phyloP scores from a whole-genome alignment of 208 protist species.

The Leishmania major region DNA sequence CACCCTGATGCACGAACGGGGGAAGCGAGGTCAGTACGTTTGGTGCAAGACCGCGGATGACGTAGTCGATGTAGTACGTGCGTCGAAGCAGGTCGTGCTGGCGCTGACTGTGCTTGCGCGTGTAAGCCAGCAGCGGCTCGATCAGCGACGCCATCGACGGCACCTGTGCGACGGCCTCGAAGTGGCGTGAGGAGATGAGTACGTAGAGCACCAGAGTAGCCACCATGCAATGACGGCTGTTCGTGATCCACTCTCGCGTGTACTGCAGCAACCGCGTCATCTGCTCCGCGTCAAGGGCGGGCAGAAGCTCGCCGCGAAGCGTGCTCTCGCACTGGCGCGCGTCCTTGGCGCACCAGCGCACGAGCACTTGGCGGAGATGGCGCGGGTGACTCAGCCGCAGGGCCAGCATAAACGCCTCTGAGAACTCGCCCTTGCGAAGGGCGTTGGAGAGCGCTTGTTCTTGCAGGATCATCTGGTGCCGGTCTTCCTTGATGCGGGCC shows the following conservation, averaged over 20 bases:
- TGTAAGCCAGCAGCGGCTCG: constrained; percentile 88
- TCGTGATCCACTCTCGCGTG: constrained; percentile 92
- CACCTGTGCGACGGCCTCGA: constrained; percentile 57
- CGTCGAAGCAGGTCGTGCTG: constrained; percentile 77
- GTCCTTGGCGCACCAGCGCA: constrained; percentile 69
- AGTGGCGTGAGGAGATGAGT: constrained; percentile 70
- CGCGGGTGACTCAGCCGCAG: constrained; percentile 88
- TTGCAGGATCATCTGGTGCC: constrained; percentile 69
- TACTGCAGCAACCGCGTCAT: constrained; percentile 85
- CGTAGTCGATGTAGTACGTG: constrained; percentile 92
- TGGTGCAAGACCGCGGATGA: constrained; percentile 63
- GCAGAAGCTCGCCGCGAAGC: constrained; percentile 63
- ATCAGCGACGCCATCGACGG: constrained; percentile 63
- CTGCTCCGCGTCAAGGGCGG: constrained; percentile 55
- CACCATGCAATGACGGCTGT: constrained; percentile 81
- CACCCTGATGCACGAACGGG: constrained; percentile 44
- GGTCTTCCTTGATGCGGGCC: constrained; percentile 58
- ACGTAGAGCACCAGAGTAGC: constrained; percentile 74
- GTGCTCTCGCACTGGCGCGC: constrained; percentile 58
- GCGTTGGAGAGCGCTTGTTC: constrained; percentile 89
- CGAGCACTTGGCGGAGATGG: constrained; percentile 84
- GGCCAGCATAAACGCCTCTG: constrained; percentile 79
- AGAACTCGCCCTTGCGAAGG: constrained; percentile 76
- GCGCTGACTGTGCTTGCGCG: constrained; percentile 82
- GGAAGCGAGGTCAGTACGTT: constrained; percentile 67